A percentile compares a stretch with the other conserved stretches of the same genome.
Conservation (phyloP, 2,329 filamentous ascomycete genomes). For the Elsinoe batatas region DNA sequence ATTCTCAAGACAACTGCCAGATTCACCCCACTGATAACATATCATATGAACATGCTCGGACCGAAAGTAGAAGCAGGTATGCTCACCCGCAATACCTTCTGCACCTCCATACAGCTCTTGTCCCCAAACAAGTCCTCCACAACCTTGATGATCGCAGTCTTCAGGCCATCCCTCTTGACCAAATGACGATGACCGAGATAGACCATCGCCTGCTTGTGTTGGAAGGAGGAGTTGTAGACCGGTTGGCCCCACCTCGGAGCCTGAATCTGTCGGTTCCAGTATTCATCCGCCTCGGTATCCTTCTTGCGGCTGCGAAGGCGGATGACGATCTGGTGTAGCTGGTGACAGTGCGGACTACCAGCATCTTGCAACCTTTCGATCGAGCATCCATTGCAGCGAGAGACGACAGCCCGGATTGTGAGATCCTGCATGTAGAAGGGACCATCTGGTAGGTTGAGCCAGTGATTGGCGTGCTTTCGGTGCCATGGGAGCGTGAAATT, state of each 20-base stretch:
- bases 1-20: too few relatives aligned
- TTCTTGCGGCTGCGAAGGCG: neutral
- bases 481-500: constrained; percentile 1
- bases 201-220: neutral
- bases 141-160: neutral
- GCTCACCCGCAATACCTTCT: neutral
- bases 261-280: neutral
- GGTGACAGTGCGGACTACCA: neutral
- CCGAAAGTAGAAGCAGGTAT: neutral
- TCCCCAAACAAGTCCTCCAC: neutral
- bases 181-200: neutral
- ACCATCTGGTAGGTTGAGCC: neutral
- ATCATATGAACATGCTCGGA: neutral
- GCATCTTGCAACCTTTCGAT: neutral
- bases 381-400: neutral
- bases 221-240: neutral
- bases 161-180: neutral
- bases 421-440: neutral
- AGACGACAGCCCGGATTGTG: neutral
- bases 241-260: neutral
- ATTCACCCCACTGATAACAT: too few relatives aligned
- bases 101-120: neutral
- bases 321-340: neutral
- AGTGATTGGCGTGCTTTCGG: neutral
- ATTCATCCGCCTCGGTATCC: neutral